These are phyloP conservation scores for Fusarium torreyae DNA, from an alignment of 2,329 filamentous ascomycete species.

Conservation along the genomic window DNA sequence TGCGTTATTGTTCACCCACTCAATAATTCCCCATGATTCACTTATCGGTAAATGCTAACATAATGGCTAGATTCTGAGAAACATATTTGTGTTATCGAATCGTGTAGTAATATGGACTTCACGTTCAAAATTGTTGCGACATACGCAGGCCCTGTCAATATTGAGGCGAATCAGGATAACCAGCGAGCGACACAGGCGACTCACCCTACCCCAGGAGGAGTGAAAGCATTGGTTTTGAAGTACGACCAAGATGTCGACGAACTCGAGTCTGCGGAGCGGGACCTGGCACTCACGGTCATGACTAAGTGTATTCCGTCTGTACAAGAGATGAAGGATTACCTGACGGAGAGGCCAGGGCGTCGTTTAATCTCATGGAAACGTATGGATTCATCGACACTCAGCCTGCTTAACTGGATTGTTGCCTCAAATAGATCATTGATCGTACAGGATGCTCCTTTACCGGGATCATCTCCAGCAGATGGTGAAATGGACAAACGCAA, in stretches of 20 bases:
- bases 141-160: constrained; percentile 1
- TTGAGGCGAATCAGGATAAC: not conserved
- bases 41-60: constrained; percentile 6
- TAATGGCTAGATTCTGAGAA: constrained; percentile 32
- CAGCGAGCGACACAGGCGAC: constrained; percentile 11
- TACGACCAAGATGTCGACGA: constrained; percentile 47
- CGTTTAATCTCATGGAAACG: constrained; percentile 63
- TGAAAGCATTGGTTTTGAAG: constrained; percentile 44
- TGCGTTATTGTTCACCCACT: constrained; percentile 11
- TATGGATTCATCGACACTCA: constrained; percentile 76
- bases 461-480: constrained; percentile 2
- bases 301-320: constrained; percentile 75
- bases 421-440: constrained; percentile 92
- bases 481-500: constrained; percentile 41
- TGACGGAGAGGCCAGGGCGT: constrained; percentile 58
- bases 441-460: constrained; percentile 74
- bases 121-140: constrained; percentile 37
- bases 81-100: constrained; percentile 39
- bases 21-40: not conserved
- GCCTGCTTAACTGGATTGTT: constrained; percentile 87
- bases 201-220: constrained; percentile 22
- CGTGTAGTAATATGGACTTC: constrained; percentile 1
- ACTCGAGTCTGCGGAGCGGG: constrained; percentile 23
- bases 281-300: constrained; percentile 58
- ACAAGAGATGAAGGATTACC: constrained; percentile 66